Conservation (phyloP, 441 rosid genomes). For the Flueggea neowawraea region DNA sequence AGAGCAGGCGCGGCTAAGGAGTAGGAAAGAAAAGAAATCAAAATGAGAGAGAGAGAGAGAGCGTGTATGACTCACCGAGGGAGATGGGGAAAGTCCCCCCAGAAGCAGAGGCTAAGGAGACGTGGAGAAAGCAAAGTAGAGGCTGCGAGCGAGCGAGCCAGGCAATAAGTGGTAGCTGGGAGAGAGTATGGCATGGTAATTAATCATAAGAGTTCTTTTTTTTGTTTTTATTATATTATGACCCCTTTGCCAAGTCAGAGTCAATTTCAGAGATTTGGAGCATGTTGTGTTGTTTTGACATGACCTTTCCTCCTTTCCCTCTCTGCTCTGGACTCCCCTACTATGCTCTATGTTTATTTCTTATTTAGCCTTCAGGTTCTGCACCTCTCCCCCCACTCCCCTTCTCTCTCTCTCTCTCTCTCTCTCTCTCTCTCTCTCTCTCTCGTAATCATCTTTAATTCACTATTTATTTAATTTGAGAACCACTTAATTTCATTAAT, state of each 20-base stretch:
- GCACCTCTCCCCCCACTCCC: too few species aligned
- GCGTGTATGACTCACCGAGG: too few species aligned
- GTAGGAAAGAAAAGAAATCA: neutral
- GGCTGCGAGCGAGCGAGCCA: constrained; percentile 20
- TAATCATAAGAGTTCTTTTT: neutral
- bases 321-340: constrained; percentile 3
- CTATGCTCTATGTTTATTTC: too few species aligned
- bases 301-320: constrained; percentile 24
- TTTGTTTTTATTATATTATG: constrained; percentile 15
- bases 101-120: constrained; percentile 74
- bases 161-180: too few species aligned
- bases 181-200: too few species aligned
- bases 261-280: constrained; percentile 32
- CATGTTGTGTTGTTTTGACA: constrained; percentile 40
- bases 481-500: too few species aligned
- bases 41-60: constrained; percentile 12
- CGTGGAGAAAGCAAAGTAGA: constrained; percentile 67
- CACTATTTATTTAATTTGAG: too few species aligned
- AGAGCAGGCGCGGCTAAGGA: neutral
- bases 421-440: too few species aligned
- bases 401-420: too few species aligned
- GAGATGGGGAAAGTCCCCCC: constrained; percentile 54
- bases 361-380: too few species aligned
- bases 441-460: too few species aligned
- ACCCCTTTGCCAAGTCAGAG: constrained; percentile 10